Base-by-base conservation (phyloP, 768 basidiomycete species). In the Lactarius deliciosus region DNA sequence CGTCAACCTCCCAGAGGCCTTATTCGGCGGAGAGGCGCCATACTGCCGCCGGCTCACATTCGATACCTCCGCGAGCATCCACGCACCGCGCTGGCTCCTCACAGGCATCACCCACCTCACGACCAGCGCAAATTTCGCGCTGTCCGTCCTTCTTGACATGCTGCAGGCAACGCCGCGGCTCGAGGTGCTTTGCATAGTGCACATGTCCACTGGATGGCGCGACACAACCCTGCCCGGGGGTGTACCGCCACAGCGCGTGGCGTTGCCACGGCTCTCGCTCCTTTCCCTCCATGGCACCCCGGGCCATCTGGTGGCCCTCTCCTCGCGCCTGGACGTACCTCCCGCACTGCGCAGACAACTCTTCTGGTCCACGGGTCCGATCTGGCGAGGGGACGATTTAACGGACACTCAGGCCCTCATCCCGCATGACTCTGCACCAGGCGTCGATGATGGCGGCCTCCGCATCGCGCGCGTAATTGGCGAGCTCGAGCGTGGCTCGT, bases 211-310 rank as follows among this genome's bases (percentile, higher is more conserved):
- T 30, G 16, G 28, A 58, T 40, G 40, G 3, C 5, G 7, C 9
- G 30, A 30, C 30, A 0, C 30, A 5, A 30, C 30, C 30, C 30
- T 3, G 30, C 43, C 30, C 16, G 40, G 11, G 10, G 58, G 50
- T 28, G 22, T 43, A 15, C 34, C 65, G 16, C 57, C 36, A 3
- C 36, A 13, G 36, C 36, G 10, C 36, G 36, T 13, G 10, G 11
- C 3, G 10, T 38, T 66, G 8, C 57, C 65, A 9, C 28, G 40
- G 20, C 65, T 66, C 22, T 40, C 10, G 0, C 38, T 66, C 25
- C 20, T 63, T 8, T 40, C 65, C 10, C 62, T 66, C 65, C 47
- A 57, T 7, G 65, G 58, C 20, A 53, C 56, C 3, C 65, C 61
- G 22, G 56, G 56, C 1, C 61, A 61, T 5, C 61, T 66, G 56